These are phyloP conservation scores for Raphanus sativus DNA, from an alignment of 345 rosid genomes.

Conservation along the genomic window DNA sequence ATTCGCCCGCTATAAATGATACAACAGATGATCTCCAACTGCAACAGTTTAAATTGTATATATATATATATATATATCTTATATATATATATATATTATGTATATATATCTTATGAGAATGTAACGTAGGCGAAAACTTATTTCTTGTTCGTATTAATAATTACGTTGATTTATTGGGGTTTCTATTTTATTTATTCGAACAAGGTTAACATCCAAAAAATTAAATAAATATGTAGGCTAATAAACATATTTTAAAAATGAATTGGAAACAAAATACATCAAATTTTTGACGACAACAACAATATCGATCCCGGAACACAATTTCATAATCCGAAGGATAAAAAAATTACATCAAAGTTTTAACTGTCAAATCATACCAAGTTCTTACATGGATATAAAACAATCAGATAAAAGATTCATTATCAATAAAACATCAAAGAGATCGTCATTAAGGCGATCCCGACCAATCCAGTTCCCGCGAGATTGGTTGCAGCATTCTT, in stretches of 20 bases:
- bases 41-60: too few species aligned
- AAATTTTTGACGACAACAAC: neutral
- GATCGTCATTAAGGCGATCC: conserved; percentile 3
- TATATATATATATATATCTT: too few species aligned
- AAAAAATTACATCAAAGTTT: neutral
- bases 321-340: neutral
- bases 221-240: neutral
- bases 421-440: conserved; percentile 13
- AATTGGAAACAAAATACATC: neutral
- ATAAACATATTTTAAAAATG: neutral
- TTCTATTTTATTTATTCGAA: neutral
- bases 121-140: too few species aligned
- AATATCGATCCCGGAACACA: neutral
- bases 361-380: neutral
- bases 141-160: too few species aligned
- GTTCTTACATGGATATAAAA: neutral
- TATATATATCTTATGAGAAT: too few species aligned
- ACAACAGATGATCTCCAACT: conserved; percentile 6
- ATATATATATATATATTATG: too few species aligned
- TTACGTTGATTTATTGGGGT: neutral
- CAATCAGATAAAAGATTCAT: neutral
- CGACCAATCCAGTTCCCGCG: conserved; percentile 18
- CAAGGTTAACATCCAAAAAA: neutral
- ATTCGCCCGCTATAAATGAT: conserved; percentile 11
- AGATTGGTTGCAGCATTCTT: conserved; percentile 7